Base-by-base conservation (phyloP, 768 basidiomycete genomes). In the Exsudoporus frostii region DNA sequence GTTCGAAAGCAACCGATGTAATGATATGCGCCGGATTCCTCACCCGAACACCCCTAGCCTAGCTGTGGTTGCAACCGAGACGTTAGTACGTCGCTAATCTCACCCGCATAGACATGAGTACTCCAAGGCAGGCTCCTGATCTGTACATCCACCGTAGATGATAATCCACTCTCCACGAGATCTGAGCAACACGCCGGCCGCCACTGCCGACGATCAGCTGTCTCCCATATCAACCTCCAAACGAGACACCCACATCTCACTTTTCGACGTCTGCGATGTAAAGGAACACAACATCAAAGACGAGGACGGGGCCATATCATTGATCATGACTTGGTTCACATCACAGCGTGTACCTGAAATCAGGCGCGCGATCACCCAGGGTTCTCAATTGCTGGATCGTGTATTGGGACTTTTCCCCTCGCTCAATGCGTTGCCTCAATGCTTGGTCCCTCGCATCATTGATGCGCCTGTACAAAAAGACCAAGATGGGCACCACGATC, bases 291-390 rank as follows among this genome's bases (percentile, higher is more conserved):
- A 7, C 20, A 39, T 39, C 3, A 7, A 38, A 13, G 11, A 13
- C 13, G 11, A 8, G 14, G 13, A 8, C 20, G 20, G 11, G 3
- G 19, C 19, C 11, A 13, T 5, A 14, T 33, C 14, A n/a, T n/a
- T n/a, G n/a, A n/a, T n/a, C n/a, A n/a, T n/a, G n/a, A n/a, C n/a
- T n/a, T n/a, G 2, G 15, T 1, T n/a, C 17, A 7, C 9, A 22
- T 66, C 56, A 78, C 22, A 79, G 46, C 5, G 75, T 80, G 59
- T 86, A 85, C 53, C 81, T 70, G 60, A 86, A 85, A 62, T 83
- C 82, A 2, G 82, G 83, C 2, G 85, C 82, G 49, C 78, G 74
- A 56, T 86, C 84, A 1, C 85, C 85, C 63, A 85, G 48, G 54
- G 73, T 68, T 33, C 54, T 66, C 42, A 64, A 27, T 25, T 66